phyloP scores from a whole-genome alignment of 169 alveolate species.

The Babesia ovis region DNA sequence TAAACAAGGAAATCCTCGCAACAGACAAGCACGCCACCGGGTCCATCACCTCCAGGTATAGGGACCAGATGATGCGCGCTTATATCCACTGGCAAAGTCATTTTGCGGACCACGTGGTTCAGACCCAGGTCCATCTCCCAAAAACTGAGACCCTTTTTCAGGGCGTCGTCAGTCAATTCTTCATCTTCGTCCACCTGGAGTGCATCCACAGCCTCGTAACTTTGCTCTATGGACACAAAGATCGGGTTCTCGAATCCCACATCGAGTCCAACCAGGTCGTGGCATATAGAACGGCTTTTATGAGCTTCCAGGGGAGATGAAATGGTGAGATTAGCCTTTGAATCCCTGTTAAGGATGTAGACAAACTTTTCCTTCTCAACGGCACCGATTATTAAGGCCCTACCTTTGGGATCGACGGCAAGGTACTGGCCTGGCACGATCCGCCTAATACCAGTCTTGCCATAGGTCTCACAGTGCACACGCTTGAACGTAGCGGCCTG shows the following conservation, averaged over 20 bases:
- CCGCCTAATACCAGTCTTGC: slow-evolving; percentile 93
- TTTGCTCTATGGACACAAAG: slow-evolving; percentile 96
- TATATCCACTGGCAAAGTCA: slow-evolving; percentile 78
- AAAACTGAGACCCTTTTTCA: slow-evolving; percentile 86
- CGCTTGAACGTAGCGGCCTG: slow-evolving; percentile 86
- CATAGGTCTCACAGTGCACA: slow-evolving; percentile 97
- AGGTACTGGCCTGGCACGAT: slow-evolving; percentile 98
- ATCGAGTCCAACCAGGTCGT: slow-evolving; percentile 92
- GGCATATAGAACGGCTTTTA: slow-evolving; percentile 90
- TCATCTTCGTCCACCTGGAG: slow-evolving; percentile 75
- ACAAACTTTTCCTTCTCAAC: slow-evolving; percentile 98
- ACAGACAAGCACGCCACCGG: slow-evolving; percentile 96
- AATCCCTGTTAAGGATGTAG: slow-evolving; percentile 94
- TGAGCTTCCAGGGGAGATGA: slow-evolving; percentile 97
- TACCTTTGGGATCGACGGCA: slow-evolving; percentile 99
- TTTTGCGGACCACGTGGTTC: slow-evolving; percentile 95
- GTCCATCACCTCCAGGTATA: slow-evolving; percentile 96
- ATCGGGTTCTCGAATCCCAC: slow-evolving; percentile 96
- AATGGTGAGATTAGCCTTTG: slow-evolving; percentile 90
- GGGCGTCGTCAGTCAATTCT: slow-evolving; percentile 75
- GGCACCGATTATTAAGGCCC: slow-evolving; percentile 98
- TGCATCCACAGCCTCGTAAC: slow-evolving; percentile 85
- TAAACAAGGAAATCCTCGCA: slow-evolving; percentile 94
- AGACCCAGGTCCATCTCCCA: slow-evolving; percentile 99
- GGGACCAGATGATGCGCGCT: slow-evolving; percentile 91